Evolutionary conservation across 176 grass and related monocot genomes (phyloP).

Genomic region (Zoysia japonica): DNA sequence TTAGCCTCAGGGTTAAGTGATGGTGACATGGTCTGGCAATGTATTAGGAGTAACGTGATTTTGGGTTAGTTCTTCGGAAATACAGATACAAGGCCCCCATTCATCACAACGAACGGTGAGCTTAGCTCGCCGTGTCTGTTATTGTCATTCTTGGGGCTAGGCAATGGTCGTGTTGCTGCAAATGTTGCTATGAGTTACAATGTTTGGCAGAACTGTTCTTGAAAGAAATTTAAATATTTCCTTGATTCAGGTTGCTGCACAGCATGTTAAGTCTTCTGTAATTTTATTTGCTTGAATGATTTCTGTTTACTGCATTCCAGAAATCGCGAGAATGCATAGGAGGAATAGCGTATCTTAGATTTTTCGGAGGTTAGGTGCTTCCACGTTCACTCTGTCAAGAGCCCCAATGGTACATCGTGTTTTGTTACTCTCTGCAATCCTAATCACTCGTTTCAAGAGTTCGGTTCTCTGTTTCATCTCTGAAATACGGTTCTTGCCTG

Average conservation of each 20-base stretch:
- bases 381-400: not conserved
- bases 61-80: not conserved
- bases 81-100: too few species aligned
- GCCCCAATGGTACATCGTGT: too few species aligned
- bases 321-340: not conserved
- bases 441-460: too few species aligned
- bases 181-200: not conserved
- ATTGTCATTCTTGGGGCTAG: not conserved
- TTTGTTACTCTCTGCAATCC: too few species aligned
- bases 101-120: too few species aligned
- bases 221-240: not conserved
- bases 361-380: not conserved
- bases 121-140: not conserved
- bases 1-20: not conserved
- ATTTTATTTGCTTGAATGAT: not conserved
- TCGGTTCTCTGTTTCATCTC: too few species aligned
- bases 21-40: not conserved
- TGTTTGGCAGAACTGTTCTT: not conserved
- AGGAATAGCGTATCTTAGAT: not conserved
- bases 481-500: not conserved
- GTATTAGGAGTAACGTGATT: not conserved
- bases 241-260: not conserved
- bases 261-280: not conserved
- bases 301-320: not conserved
- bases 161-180: not conserved